phyloP scores from a whole-genome alignment of 257 asterid species.

The Ilex asprella region DNA sequence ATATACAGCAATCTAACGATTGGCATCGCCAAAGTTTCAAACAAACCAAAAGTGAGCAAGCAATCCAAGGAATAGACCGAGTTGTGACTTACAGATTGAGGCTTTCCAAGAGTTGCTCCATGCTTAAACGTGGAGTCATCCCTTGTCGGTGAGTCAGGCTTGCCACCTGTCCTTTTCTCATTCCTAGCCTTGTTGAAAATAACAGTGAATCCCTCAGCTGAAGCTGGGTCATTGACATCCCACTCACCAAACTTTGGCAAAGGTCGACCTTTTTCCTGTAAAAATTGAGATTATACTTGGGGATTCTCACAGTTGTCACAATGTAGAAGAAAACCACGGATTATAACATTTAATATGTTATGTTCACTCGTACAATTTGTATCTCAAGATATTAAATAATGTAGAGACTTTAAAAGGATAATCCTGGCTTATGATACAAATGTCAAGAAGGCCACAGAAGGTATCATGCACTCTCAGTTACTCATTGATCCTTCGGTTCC shows the following conservation, averaged over 20 bases:
- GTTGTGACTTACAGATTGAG: constrained; percentile 50
- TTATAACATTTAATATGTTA: too few species aligned
- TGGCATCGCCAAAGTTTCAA: not conserved
- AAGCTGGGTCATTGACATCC: constrained; percentile 69
- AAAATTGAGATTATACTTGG: constrained; percentile 3
- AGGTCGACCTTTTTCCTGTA: constrained; percentile 47
- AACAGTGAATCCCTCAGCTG: constrained; percentile 69
- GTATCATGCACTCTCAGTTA: too few species aligned
- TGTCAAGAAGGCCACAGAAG: too few species aligned
- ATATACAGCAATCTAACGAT: not conserved
- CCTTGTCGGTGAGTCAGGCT: constrained; percentile 49
- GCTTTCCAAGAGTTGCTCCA: constrained; percentile 54
- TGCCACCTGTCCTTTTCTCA: constrained; percentile 53
- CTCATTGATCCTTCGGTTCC: too few species aligned
- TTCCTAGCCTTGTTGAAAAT: constrained; percentile 60
- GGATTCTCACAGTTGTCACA: constrained; percentile 2
- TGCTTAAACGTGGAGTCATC: constrained; percentile 35
- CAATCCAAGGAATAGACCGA: not conserved
- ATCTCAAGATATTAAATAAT: too few species aligned
- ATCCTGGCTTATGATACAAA: too few species aligned
- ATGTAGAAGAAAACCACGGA: not conserved
- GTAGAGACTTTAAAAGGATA: too few species aligned
- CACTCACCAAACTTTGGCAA: constrained; percentile 72
- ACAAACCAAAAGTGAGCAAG: not conserved
- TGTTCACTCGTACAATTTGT: too few species aligned